Evolutionary conservation across 1,284 basidiomycete species (phyloP).

Genomic region (Cryptococcus depauperatus): DNA sequence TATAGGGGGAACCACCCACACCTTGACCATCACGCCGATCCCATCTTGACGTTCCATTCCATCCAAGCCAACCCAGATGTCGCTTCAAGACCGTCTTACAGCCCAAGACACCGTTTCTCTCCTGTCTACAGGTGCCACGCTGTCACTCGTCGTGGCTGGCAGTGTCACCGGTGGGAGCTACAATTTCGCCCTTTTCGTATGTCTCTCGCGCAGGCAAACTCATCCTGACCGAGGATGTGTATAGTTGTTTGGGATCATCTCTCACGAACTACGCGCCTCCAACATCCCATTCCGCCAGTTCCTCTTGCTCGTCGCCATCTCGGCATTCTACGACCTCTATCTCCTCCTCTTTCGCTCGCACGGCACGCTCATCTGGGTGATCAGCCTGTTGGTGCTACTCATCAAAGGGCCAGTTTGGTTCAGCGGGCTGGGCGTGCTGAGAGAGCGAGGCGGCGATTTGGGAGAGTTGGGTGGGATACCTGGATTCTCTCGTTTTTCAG

Average conservation of each 20-base stretch:
- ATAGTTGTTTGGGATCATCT: neutral
- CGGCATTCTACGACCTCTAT: constrained; percentile 27
- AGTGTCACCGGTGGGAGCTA: constrained; percentile 17
- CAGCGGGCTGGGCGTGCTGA: constrained; percentile 21
- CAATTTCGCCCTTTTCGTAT: constrained; percentile 38
- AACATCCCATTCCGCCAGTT: constrained; percentile 16
- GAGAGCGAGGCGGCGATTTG: constrained; percentile 29
- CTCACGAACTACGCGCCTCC: constrained; percentile 2
- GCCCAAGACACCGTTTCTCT: constrained; percentile 30
- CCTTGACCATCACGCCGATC: neutral
- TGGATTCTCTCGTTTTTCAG: too few relatives aligned
- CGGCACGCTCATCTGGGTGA: constrained; percentile 14
- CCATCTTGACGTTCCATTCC: neutral
- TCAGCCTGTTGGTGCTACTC: constrained; percentile 18
- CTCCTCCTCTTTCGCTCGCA: constrained; percentile 10
- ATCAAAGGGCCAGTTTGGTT: constrained; percentile 35
- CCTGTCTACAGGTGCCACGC: constrained; percentile 21
- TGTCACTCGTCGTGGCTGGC: constrained; percentile 25
- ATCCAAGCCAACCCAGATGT: constrained; percentile 16
- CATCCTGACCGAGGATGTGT: too few relatives aligned
- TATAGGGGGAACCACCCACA: too few relatives aligned
- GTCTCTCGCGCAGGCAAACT: constrained; percentile 5
- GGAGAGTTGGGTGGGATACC: constrained; percentile 8
- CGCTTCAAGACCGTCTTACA: constrained; percentile 28
- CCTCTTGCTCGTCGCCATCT: constrained; percentile 24